Evolutionary conservation across 2,329 filamentous ascomycete genomes (phyloP).

Genomic region (Fusarium luffae): DNA sequence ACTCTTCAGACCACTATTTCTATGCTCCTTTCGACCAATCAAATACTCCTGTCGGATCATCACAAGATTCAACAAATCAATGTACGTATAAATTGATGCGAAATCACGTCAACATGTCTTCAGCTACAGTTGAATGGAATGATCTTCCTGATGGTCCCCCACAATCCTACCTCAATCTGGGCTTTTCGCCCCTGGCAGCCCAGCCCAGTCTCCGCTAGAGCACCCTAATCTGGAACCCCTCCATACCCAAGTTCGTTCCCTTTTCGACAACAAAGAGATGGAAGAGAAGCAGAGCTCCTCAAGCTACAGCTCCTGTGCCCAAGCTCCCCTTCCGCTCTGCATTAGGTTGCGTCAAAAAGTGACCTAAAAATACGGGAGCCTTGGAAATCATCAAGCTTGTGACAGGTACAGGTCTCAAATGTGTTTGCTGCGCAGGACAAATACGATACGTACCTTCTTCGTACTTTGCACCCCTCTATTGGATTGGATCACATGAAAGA

Average conservation of each 20-base stretch:
- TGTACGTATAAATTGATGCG: slow-evolving; percentile 6
- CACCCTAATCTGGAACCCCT: neutral
- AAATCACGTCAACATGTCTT: slow-evolving; percentile 23
- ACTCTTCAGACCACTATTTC: neutral
- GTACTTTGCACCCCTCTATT: neutral
- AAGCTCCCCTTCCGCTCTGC: slow-evolving; percentile 14
- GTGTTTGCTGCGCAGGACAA: slow-evolving; percentile 10
- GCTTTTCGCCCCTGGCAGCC: slow-evolving; percentile 8
- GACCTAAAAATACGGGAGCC: neutral
- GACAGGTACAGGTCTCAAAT: neutral
- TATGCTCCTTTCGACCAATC: neutral
- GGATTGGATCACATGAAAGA: neutral
- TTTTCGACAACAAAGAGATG: slow-evolving; percentile 9
- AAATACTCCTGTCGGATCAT: neutral
- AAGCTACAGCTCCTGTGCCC: neutral
- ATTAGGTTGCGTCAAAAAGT: slow-evolving; percentile 18
- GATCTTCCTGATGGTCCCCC: slow-evolving; percentile 18
- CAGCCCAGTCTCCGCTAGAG: slow-evolving; percentile 12
- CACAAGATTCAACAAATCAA: neutral
- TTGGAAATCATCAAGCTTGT: neutral
- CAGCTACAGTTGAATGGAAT: slow-evolving; percentile 3
- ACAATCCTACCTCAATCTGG: slow-evolving; percentile 16
- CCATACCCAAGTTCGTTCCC: neutral
- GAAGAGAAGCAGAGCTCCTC: neutral
- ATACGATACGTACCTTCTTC: neutral